These are phyloP conservation scores for Umbelopsis sp. DNA, from an alignment of 192 early-diverging fungal genomes.

Conservation along the genomic window DNA sequence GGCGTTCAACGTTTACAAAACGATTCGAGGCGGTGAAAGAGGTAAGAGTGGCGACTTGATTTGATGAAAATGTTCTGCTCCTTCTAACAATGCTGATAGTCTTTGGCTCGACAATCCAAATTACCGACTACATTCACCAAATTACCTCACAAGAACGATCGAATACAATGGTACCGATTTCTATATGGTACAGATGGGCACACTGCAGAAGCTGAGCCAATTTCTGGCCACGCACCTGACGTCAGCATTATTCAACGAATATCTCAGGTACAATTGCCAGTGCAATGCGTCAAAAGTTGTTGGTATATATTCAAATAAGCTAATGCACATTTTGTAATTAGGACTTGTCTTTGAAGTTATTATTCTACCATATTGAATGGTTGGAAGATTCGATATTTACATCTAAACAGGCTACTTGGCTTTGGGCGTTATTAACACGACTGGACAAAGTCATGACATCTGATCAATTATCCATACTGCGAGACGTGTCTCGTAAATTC, in stretches of 20 bases:
- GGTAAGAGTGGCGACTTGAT: not conserved
- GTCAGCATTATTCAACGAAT: constrained; percentile 12
- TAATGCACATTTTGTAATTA: not conserved
- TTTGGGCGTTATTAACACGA: constrained; percentile 45
- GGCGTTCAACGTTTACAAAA: constrained; percentile 3
- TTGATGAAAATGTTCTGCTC: no score
- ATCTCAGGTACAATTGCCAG: not conserved
- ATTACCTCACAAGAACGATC: not conserved
- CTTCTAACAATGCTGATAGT: not conserved
- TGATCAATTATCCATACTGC: constrained; percentile 41
- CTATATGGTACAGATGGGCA: not conserved
- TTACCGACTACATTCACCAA: not conserved
- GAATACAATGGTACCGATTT: constrained; percentile 10
- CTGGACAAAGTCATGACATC: constrained; percentile 49
- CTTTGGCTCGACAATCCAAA: not conserved
- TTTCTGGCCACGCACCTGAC: not conserved
- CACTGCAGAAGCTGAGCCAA: not conserved
- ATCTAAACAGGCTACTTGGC: constrained; percentile 38
- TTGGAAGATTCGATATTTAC: not conserved
- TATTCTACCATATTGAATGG: constrained; percentile 6
- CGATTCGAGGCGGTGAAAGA: constrained; percentile 6
- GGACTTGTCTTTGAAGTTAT: not conserved
- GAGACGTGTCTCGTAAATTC: constrained; percentile 46
- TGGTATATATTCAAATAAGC: not conserved
- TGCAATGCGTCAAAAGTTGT: no score